Evolutionary conservation across 768 basidiomycete species (phyloP).

Genomic region (Wakefieldia striispora): DNA sequence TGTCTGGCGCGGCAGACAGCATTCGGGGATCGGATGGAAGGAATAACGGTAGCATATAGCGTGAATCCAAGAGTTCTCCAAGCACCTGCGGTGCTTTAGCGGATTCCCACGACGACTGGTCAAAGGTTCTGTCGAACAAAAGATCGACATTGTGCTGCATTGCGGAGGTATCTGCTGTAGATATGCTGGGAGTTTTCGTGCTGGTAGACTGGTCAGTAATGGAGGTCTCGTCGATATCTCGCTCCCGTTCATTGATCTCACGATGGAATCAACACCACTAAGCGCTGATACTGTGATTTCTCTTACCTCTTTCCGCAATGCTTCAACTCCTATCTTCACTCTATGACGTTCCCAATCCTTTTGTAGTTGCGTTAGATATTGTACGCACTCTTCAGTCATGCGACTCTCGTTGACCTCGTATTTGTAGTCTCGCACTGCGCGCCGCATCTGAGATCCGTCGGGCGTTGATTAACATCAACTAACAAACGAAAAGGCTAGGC

Average conservation of each 20-base stretch:
- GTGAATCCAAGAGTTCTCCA: conserved; percentile 89
- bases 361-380: conserved; percentile 92
- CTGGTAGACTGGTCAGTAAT: conserved; percentile 40
- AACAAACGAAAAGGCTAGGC: background rate
- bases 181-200: conserved; percentile 29
- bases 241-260: conserved; percentile 67
- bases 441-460: conserved; percentile 64
- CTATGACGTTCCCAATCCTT: conserved; percentile 97
- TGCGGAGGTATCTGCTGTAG: conserved; percentile 34
- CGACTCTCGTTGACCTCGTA: conserved; percentile 90
- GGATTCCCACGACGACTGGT: conserved; percentile 75
- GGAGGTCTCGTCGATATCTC: conserved; percentile 29
- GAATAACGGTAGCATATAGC: conserved; percentile 86
- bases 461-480: background rate
- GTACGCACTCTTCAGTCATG: conserved; percentile 94
- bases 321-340: conserved; percentile 82
- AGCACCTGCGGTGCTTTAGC: conserved; percentile 74
- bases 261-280: conserved; percentile 4
- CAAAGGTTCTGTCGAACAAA: conserved; percentile 68
- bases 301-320: conserved; percentile 75
- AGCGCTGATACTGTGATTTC: background rate
- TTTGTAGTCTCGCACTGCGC: conserved; percentile 89
- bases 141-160: conserved; percentile 67
- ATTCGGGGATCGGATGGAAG: conserved; percentile 81
- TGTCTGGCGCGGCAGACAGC: conserved; percentile 66